These are phyloP conservation scores for Candida tunisiensis DNA, from an alignment of 1,139 yeast genomes.

Conservation along the genomic window DNA sequence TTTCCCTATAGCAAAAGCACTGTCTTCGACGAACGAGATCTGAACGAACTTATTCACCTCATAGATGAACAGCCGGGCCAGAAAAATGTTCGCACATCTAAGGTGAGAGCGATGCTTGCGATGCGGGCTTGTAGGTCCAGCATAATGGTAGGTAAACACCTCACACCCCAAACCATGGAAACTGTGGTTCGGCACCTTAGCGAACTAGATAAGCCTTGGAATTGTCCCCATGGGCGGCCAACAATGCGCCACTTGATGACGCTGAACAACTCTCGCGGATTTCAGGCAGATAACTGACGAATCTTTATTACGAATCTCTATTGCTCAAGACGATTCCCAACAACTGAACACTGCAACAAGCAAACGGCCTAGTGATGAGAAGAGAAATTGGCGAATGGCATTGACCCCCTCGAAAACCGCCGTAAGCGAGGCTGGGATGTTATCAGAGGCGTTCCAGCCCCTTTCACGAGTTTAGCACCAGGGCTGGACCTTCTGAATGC, in stretches of 20 bases:
- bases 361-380: too few species aligned
- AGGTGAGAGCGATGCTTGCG: slow-evolving; percentile 71
- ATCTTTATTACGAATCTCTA: neutral
- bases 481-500: too few species aligned
- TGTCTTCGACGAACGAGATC: slow-evolving; percentile 46
- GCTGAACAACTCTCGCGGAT: slow-evolving; percentile 3
- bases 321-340: too few species aligned
- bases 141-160: slow-evolving; percentile 79
- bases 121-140: slow-evolving; percentile 91
- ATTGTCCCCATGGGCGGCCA: slow-evolving; percentile 98
- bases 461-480: too few species aligned
- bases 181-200: slow-evolving; percentile 53
- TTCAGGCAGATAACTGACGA: neutral
- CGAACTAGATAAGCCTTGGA: slow-evolving; percentile 83
- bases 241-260: slow-evolving; percentile 83
- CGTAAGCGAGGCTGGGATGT: too few species aligned
- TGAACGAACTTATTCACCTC: slow-evolving; percentile 56
- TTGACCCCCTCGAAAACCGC: too few species aligned
- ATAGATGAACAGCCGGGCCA: slow-evolving; percentile 26
- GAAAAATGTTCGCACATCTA: slow-evolving; percentile 41
- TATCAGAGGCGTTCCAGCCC: too few species aligned
- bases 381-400: too few species aligned
- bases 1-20: slow-evolving; percentile 62
- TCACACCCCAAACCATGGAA: slow-evolving; percentile 43
- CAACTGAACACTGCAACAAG: too few species aligned